Conservation (phyloP, 225 moss, liverwort and hornwort species). For the Physcomitrium patens region DNA sequence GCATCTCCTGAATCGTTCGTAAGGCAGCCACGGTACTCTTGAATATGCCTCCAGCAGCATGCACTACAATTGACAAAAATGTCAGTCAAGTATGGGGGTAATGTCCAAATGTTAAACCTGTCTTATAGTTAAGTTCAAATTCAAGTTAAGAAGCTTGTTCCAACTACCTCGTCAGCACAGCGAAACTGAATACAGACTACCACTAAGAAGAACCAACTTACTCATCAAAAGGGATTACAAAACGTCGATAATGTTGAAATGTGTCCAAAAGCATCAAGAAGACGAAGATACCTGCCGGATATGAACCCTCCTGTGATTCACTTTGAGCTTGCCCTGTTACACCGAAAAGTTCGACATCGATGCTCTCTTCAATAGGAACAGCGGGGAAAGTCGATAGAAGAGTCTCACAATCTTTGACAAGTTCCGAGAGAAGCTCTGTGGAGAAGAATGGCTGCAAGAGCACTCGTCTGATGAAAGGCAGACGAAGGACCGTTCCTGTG, state of each 20-base stretch:
- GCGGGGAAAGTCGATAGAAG: constrained; percentile 52
- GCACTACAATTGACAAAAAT: constrained; percentile 29
- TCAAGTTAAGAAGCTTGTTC: neutral
- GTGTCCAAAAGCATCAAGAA: constrained; percentile 2
- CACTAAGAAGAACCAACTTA: no score
- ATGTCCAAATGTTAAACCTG: neutral
- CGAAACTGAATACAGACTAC: no score
- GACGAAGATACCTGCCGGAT: constrained; percentile 35
- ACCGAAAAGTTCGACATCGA: constrained; percentile 29
- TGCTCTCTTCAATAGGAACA: constrained; percentile 42
- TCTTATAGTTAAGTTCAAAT: neutral
- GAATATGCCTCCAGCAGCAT: constrained; percentile 45
- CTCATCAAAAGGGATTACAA: no score
- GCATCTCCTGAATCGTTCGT: constrained; percentile 60
- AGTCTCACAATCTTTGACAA: constrained; percentile 64
- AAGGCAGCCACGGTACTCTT: constrained; percentile 59
- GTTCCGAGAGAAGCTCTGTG: constrained; percentile 74
- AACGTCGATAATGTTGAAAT: neutral
- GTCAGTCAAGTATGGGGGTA: neutral
- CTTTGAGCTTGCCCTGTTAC: constrained; percentile 14
- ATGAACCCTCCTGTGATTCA: constrained; percentile 22
- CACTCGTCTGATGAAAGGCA: constrained; percentile 73
- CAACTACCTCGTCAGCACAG: no score
- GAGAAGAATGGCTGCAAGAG: constrained; percentile 91
- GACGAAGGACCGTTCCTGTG: constrained; percentile 74